Percentiles rank a stretch among this genome's conserved stretches.
Conservation (phyloP, 331 rosid species). For the Quercus tomentella region DNA sequence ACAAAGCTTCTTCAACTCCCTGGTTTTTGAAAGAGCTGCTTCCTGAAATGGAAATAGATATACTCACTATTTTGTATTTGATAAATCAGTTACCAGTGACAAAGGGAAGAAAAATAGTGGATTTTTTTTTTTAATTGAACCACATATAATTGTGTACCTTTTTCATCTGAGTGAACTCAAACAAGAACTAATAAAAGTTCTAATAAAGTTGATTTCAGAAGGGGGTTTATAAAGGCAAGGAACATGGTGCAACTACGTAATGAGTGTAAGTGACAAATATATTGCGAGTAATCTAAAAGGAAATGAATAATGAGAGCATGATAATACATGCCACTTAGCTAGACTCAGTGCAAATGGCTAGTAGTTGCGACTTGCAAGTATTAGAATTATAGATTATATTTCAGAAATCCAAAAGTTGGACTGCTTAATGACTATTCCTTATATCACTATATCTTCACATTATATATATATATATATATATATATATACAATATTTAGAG, state of each 20-base stretch:
- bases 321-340: not conserved
- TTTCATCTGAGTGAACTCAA: not conserved
- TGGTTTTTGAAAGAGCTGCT: constrained; percentile 61
- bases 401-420: not conserved
- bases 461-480: not conserved
- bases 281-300: not conserved
- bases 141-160: not conserved
- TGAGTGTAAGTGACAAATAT: not conserved
- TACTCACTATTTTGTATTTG: not conserved
- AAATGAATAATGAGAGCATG: not conserved
- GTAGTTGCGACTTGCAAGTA: not conserved
- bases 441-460: not conserved
- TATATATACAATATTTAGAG: no score
- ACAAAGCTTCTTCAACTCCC: constrained; percentile 75
- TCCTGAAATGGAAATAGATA: constrained; percentile 46
- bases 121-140: no score
- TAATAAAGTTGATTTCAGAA: no score
- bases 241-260: not conserved
- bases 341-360: not conserved
- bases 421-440: not conserved
- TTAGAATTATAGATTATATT: no score
- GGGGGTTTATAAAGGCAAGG: no score
- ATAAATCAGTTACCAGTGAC: not conserved
- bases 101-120: not conserved
- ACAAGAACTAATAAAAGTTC: no score